Conservation (phyloP, 495 filamentous ascomycete species). For the Penicillium canescens region DNA sequence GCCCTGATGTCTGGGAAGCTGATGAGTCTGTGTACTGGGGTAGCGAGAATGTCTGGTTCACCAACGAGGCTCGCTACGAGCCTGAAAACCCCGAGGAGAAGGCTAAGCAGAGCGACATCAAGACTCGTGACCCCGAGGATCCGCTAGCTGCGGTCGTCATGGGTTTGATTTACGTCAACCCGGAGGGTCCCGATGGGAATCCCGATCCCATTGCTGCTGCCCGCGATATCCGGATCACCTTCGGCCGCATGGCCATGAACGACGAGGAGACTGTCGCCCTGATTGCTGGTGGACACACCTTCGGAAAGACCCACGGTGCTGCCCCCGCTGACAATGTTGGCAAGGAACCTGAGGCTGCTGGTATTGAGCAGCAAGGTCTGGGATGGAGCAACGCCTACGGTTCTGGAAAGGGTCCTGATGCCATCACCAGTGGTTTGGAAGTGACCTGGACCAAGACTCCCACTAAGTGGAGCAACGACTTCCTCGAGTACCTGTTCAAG, state of each 20-base stretch:
- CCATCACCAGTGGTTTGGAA: slow-evolving; percentile 73
- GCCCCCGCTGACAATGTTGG: slow-evolving; percentile 57
- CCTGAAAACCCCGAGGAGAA: slow-evolving; percentile 49
- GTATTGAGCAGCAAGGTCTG: slow-evolving; percentile 62
- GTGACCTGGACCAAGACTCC: slow-evolving; percentile 74
- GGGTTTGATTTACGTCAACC: slow-evolving; percentile 78
- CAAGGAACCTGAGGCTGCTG: slow-evolving; percentile 61
- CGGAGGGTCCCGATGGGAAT: slow-evolving; percentile 69
- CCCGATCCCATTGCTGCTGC: slow-evolving; percentile 68
- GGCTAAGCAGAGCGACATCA: slow-evolving; percentile 50
- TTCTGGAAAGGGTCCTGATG: slow-evolving; percentile 61
- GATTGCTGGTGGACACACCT: slow-evolving; percentile 73
- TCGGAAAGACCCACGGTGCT: slow-evolving; percentile 76
- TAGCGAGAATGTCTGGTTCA: slow-evolving; percentile 66
- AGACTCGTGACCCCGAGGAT: slow-evolving; percentile 59
- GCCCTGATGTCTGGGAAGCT: slow-evolving; percentile 67
- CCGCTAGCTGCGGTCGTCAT: slow-evolving; percentile 67
- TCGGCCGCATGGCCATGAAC: slow-evolving; percentile 76
- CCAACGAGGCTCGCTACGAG: slow-evolving; percentile 64
- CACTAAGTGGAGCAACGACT: slow-evolving; percentile 66
- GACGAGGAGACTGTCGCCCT: slow-evolving; percentile 75
- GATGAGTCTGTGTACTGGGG: slow-evolving; percentile 77
- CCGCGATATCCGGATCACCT: slow-evolving; percentile 68
- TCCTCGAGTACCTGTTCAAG: slow-evolving; percentile 71
- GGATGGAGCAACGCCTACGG: slow-evolving; percentile 63